phyloP scores from a whole-genome alignment of 2,329 filamentous ascomycete species.

The Penicillium occitanis region DNA sequence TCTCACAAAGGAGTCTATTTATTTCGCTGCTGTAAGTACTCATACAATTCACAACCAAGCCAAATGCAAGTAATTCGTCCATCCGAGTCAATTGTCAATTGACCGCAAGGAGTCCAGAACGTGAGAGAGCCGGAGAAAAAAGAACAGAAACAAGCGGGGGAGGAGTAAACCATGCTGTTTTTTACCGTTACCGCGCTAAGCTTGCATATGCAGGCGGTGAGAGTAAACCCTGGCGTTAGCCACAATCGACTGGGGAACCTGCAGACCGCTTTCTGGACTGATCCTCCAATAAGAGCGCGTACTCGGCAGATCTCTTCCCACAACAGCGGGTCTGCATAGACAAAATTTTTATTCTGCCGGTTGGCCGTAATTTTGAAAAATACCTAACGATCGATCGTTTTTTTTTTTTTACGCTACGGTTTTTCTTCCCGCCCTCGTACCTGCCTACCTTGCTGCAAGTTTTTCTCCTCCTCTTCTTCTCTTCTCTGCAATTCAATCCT shows the following conservation, averaged over 20 bases:
- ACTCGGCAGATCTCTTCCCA: slow-evolving; percentile 20
- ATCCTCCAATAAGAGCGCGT: slow-evolving; percentile 28
- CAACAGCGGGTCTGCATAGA: slow-evolving; percentile 22
- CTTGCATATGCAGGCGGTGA: slow-evolving; percentile 17
- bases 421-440: slow-evolving; percentile 23
- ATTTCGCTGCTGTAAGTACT: background rate
- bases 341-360: slow-evolving; percentile 29
- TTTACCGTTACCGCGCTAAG: slow-evolving; percentile 1
- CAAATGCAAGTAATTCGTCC: background rate
- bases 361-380: background rate
- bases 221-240: background rate
- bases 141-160: slow-evolving; percentile 5
- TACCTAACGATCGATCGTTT: background rate
- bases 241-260: slow-evolving; percentile 3
- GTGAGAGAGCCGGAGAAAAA: background rate
- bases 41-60: no score
- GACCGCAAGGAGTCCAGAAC: background rate
- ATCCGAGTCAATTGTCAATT: background rate
- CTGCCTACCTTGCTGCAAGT: slow-evolving; percentile 12
- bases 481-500: slow-evolving; percentile 23
- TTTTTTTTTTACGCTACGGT: slow-evolving; percentile 4
- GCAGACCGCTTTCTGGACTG: slow-evolving; percentile 2
- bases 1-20: background rate
- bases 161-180: background rate
- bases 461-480: slow-evolving; percentile 17